These are phyloP conservation scores for Cladosporium sp. DNA, from an alignment of 2,329 filamentous ascomycete species.

Conservation along the genomic window DNA sequence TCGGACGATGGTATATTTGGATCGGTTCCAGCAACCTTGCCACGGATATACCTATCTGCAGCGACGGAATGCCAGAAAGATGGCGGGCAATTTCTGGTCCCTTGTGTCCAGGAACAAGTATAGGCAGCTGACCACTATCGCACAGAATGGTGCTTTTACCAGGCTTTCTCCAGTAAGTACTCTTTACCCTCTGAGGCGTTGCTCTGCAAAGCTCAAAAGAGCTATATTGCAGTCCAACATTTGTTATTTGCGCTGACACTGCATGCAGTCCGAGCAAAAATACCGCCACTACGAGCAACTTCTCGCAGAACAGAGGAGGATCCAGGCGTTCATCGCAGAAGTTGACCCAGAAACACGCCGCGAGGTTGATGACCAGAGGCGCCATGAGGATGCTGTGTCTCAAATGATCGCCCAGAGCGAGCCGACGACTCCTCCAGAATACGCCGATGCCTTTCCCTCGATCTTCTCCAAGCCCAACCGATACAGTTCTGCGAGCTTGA, in stretches of 20 bases:
- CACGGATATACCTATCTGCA: neutral
- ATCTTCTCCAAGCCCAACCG: conserved; percentile 74
- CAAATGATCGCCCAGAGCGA: conserved; percentile 69
- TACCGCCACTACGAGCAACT: conserved; percentile 88
- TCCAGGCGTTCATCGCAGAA: conserved; percentile 88
- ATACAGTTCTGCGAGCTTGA: conserved; percentile 83
- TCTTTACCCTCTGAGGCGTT: neutral
- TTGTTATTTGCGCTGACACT: neutral
- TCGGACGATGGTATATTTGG: neutral
- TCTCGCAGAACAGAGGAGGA: conserved; percentile 80
- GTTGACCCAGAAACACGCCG: conserved; percentile 79
- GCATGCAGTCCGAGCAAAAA: conserved; percentile 79
- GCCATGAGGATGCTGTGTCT: conserved; percentile 74
- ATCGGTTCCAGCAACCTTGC: neutral
- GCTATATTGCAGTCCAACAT: neutral
- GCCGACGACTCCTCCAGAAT: conserved; percentile 93
- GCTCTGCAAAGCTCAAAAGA: neutral
- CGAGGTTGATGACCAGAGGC: conserved; percentile 77
- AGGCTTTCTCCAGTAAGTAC: conserved; percentile 11
- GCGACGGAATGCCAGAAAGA: neutral
- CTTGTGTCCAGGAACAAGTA: neutral
- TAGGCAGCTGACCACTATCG: neutral
- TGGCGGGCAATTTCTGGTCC: neutral
- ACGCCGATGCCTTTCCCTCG: conserved; percentile 69
- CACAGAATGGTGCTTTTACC: conserved; percentile 2